Conservation (phyloP, 2,329 filamentous ascomycete species). For the Sporothrix inflata region DNA sequence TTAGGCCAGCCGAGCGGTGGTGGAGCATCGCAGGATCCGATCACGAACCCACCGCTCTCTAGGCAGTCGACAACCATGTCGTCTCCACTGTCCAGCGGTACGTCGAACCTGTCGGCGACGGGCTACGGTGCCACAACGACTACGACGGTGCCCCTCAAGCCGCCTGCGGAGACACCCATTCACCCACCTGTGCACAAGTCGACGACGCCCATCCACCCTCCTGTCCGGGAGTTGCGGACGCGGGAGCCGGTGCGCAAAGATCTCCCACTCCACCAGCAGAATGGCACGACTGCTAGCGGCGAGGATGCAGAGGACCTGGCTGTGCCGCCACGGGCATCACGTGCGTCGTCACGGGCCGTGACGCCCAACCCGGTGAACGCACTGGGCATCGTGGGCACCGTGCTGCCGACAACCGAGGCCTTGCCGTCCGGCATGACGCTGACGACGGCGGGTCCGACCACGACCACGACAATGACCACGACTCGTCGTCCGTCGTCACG, state of each 20-base stretch:
- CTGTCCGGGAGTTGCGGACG: slow-evolving; percentile 41
- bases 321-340: slow-evolving; percentile 6
- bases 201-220: slow-evolving; percentile 43
- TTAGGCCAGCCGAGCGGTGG: slow-evolving; percentile 33
- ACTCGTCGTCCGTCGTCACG: slow-evolving; percentile 37
- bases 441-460: neutral
- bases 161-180: slow-evolving; percentile 41
- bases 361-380: slow-evolving; percentile 19
- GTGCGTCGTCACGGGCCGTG: slow-evolving; percentile 28
- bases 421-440: neutral
- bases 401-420: slow-evolving; percentile 13
- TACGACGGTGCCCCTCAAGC: slow-evolving; percentile 38
- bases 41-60: neutral
- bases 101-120: neutral
- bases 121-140: slow-evolving; percentile 27
- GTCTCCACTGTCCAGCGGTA: slow-evolving; percentile 25
- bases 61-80: slow-evolving; percentile 25
- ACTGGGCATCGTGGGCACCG: neutral
- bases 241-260: slow-evolving; percentile 37
- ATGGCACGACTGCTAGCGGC: neutral
- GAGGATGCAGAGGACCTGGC: slow-evolving; percentile 4
- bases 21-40: slow-evolving; percentile 36
- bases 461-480: neutral
- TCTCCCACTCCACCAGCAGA: slow-evolving; percentile 35
- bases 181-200: slow-evolving; percentile 41